Evolutionary conservation across 768 basidiomycete species (phyloP).

Genomic region (Naganishia kalamii): DNA sequence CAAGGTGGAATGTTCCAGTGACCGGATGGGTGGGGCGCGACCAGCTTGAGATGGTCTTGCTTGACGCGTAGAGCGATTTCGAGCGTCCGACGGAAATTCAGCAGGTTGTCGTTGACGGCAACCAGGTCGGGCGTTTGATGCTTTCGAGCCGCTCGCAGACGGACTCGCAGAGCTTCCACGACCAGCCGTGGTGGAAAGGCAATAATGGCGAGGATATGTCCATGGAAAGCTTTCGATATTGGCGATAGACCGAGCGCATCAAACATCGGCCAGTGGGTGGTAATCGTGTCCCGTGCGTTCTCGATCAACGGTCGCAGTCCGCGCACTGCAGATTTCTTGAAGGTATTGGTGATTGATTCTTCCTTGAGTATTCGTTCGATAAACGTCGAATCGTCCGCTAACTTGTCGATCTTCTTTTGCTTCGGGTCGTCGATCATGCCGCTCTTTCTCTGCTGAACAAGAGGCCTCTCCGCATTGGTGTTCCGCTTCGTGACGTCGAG

Average conservation of each 20-base stretch:
- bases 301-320: slow-evolving; percentile 82
- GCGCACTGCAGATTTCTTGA: slow-evolving; percentile 63
- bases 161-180: slow-evolving; percentile 80
- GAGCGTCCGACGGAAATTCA: slow-evolving; percentile 83
- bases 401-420: slow-evolving; percentile 15
- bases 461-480: slow-evolving; percentile 56
- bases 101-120: slow-evolving; percentile 88
- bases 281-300: slow-evolving; percentile 76
- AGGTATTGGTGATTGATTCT: slow-evolving; percentile 88
- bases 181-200: slow-evolving; percentile 94
- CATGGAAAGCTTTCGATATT: slow-evolving; percentile 55
- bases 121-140: slow-evolving; percentile 80
- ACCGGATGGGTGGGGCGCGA: slow-evolving; percentile 74
- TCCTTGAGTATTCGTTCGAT: slow-evolving; percentile 91
- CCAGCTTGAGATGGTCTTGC: slow-evolving; percentile 84
- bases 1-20: slow-evolving; percentile 85
- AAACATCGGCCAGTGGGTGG: slow-evolving; percentile 68
- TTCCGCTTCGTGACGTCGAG: slow-evolving; percentile 79
- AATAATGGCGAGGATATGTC: slow-evolving; percentile 80
- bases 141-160: slow-evolving; percentile 72
- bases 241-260: slow-evolving; percentile 78
- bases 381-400: slow-evolving; percentile 71
- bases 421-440: slow-evolving; percentile 17
- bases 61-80: slow-evolving; percentile 92
- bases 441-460: slow-evolving; percentile 32